These are phyloP conservation scores for Monilinia laxa DNA, from an alignment of 2,329 filamentous ascomycete genomes.

Conservation along the genomic window DNA sequence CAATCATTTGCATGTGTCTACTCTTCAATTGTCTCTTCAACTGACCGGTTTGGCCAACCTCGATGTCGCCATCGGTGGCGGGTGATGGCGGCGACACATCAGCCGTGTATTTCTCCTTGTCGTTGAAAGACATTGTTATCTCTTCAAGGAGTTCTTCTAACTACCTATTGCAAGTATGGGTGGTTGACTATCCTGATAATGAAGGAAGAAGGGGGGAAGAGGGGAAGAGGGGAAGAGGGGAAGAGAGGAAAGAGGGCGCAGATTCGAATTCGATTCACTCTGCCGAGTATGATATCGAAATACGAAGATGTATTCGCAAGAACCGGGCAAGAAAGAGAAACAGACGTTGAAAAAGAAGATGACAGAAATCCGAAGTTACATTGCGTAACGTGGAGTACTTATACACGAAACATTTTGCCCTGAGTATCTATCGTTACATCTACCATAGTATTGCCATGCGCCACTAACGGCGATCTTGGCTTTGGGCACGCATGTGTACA, in stretches of 20 bases:
- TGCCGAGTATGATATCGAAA: constrained; percentile 9
- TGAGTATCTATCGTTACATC: constrained; percentile 9
- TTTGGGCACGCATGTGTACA: not conserved
- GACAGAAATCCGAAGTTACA: not conserved
- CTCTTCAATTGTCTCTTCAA: constrained; percentile 46
- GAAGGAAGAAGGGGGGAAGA: no score
- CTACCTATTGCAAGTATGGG: not conserved
- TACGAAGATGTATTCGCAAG: not conserved
- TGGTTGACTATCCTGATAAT: not conserved
- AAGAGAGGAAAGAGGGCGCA: not conserved
- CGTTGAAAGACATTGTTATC: constrained; percentile 6
- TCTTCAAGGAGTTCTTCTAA: not conserved
- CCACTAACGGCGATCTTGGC: constrained; percentile 5
- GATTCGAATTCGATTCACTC: constrained; percentile 13
- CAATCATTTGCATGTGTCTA: constrained; percentile 53
- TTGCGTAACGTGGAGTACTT: constrained; percentile 14
- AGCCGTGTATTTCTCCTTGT: constrained; percentile 30
- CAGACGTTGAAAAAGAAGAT: not conserved
- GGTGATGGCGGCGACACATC: constrained; percentile 14
- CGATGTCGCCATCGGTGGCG: constrained; percentile 28
- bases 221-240: not conserved
- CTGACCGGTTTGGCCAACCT: constrained; percentile 37
- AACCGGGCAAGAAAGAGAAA: not conserved
- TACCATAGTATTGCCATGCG: not conserved
- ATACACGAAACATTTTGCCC: not conserved